Percentiles rank a stretch among this genome's conserved stretches.
Conservation (phyloP, 345 rosid genomes). For the Lagerstroemia speciosa region DNA sequence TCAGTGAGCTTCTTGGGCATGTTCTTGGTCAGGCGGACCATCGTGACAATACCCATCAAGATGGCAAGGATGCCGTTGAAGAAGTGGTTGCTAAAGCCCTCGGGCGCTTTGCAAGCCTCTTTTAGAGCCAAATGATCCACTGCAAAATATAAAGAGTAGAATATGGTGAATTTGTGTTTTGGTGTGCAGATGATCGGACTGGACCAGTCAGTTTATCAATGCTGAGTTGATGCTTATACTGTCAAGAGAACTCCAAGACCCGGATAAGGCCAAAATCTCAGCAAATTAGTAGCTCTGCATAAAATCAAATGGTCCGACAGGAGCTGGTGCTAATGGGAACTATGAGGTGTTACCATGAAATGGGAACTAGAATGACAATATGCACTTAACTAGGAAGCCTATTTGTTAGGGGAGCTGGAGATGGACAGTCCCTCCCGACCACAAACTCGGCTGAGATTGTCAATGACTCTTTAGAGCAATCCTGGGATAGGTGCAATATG, state of each 20-base stretch:
- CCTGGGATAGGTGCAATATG: too few relatives aligned
- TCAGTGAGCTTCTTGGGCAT: conserved; percentile 56
- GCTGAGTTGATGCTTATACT: background rate
- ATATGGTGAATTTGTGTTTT: background rate
- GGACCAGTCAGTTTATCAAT: background rate
- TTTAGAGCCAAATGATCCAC: background rate
- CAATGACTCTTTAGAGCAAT: too few relatives aligned
- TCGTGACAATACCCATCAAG: conserved; percentile 50
- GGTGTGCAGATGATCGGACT: background rate
- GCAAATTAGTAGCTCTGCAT: too few relatives aligned
- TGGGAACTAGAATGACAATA: too few relatives aligned
- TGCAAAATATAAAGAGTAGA: background rate
- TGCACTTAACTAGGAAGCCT: too few relatives aligned
- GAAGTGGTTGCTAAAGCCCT: conserved; percentile 16
- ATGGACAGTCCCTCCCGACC: too few relatives aligned
- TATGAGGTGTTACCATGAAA: too few relatives aligned
- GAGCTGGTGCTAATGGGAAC: too few relatives aligned
- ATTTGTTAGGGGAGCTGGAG: too few relatives aligned
- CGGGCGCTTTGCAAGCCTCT: conserved; percentile 13
- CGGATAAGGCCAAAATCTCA: too few relatives aligned
- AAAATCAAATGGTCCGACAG: too few relatives aligned
- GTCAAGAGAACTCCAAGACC: background rate
- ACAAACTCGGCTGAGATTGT: too few relatives aligned
- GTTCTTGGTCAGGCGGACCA: conserved; percentile 48
- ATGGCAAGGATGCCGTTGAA: conserved; percentile 45